Evolutionary conservation across 2,329 filamentous ascomycete species (phyloP).

Genomic region (Fusarium denticulatum): DNA sequence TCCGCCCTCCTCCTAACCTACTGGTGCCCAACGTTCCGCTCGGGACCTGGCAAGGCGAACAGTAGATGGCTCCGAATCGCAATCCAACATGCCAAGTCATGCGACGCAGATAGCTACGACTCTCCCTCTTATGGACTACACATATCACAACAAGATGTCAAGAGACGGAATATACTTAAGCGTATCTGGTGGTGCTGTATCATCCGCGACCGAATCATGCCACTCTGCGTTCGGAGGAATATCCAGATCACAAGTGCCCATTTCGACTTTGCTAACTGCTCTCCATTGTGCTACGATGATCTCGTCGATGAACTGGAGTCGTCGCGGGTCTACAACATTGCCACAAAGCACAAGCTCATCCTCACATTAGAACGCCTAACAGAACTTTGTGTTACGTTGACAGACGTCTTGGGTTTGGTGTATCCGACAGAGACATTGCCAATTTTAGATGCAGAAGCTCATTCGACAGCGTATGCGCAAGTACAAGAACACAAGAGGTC

Average conservation of each 20-base stretch:
- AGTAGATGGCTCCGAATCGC: conserved; percentile 33
- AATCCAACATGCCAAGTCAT: conserved; percentile 22
- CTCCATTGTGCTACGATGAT: conserved; percentile 26
- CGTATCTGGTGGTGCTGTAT: conserved; percentile 37
- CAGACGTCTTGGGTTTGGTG: conserved; percentile 27
- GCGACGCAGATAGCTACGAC: conserved; percentile 23
- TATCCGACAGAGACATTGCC: conserved; percentile 27
- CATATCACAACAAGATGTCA: conserved; percentile 3
- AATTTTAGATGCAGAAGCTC: conserved; percentile 5
- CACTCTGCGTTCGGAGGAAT: conserved; percentile 27
- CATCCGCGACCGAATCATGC: conserved; percentile 35
- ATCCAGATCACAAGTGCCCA: conserved; percentile 26
- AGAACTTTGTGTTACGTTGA: conserved; percentile 27
- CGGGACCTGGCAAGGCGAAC: conserved; percentile 22
- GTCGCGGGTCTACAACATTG: conserved; percentile 27
- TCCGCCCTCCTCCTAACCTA: conserved; percentile 28
- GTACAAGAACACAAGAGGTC: conserved; percentile 23
- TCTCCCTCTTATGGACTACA: background rate
- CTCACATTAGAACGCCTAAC: conserved; percentile 20
- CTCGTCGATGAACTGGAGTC: conserved; percentile 30
- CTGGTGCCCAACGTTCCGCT: conserved; percentile 33
- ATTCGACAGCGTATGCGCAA: conserved; percentile 17
- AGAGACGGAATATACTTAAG: conserved; percentile 21
- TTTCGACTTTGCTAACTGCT: conserved; percentile 24
- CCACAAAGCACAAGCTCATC: conserved; percentile 34